These are phyloP conservation scores for Pseudognaphalium luteoalbum DNA, from an alignment of 129 eudicot genomes.

Conservation along the genomic window DNA sequence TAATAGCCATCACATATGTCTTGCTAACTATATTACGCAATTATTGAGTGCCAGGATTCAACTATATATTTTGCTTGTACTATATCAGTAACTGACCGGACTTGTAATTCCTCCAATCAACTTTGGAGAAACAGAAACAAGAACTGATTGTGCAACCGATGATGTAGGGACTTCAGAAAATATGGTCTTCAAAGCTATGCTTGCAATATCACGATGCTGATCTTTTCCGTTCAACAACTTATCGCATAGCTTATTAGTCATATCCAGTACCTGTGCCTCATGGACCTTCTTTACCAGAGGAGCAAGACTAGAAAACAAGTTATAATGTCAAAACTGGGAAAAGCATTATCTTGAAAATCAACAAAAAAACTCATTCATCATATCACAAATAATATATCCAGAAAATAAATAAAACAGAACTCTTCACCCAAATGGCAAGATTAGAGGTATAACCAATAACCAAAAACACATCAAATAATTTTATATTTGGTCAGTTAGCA, in stretches of 20 bases:
- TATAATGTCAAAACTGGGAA: constrained; percentile 18
- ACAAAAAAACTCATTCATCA: background rate
- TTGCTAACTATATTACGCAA: constrained; percentile 17
- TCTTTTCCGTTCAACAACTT: constrained; percentile 91
- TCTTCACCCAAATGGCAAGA: background rate
- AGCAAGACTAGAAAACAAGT: constrained; percentile 61
- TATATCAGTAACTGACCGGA: constrained; percentile 53
- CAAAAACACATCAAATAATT: background rate
- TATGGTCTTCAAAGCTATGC: constrained; percentile 97
- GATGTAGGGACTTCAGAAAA: constrained; percentile 80
- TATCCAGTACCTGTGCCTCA: constrained; percentile 73
- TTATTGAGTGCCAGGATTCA: constrained; percentile 2
- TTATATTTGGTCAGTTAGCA: background rate
- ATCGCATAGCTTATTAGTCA: constrained; percentile 82
- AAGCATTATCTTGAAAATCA: background rate
- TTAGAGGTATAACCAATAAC: background rate
- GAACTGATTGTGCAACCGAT: constrained; percentile 68
- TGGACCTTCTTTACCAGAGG: constrained; percentile 90
- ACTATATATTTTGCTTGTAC: constrained; percentile 9
- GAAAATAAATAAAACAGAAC: background rate
- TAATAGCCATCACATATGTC: background rate
- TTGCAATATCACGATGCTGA: constrained; percentile 91
- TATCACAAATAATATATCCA: background rate
- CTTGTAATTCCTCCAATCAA: constrained; percentile 75
- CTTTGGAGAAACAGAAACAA: constrained; percentile 82